Evolutionary conservation across 2,329 filamentous ascomycete species (phyloP), one percentile per base, ranked within the genome.

Genomic region (Penicillium sp.): DNA sequence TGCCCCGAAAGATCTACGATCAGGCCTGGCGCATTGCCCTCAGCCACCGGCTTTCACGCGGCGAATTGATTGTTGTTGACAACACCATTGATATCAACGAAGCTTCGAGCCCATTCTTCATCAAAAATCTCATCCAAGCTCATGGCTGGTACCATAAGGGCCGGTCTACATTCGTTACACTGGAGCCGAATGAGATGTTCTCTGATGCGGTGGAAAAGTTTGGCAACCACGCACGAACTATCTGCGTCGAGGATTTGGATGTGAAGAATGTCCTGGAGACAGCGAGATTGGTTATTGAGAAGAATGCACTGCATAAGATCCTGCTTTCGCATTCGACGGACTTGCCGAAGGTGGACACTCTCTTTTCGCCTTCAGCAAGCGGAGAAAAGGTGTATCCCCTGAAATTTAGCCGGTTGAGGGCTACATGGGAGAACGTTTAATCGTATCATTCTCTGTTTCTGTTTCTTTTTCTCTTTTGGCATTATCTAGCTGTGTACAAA

Each of bases 21-120:
- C 78, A 94, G 61, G 93, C 93, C 9, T 97, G 88, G 88, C 82
- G 93, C 65, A 97, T 87, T 38, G 93, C 93, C 10, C 78, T 98
- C 57, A 93, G 86, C 64, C 95, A 95, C 75, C 83, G 93, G 53
- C 97, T 93, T 72, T 78, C 84, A 57, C 82, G 83, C 58, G 93
- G 90, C 43, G 88, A 97, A 74, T 74, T 98, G 62, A 75, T 96
- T 57, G 81, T 98, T 37, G 83, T 93, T 61, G 84, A 91, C 63
- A 84, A 88, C 63, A 83, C 89, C 56, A 79, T 95, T 54, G 71
- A 78, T 52, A 74, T 82, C 40, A 83, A 85, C 49, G 72, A 78
- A 39, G 65, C 63, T 7, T 60, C 68, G 7, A 69, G 66, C 17
- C 74, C 80, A 34, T 76, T 79, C 57, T 83, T 84, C 67, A 75